A percentile compares a stretch with the other conserved stretches of the same genome.
phyloP scores from a whole-genome alignment of 2,329 filamentous ascomycete genomes.

The Colletotrichum lini region DNA sequence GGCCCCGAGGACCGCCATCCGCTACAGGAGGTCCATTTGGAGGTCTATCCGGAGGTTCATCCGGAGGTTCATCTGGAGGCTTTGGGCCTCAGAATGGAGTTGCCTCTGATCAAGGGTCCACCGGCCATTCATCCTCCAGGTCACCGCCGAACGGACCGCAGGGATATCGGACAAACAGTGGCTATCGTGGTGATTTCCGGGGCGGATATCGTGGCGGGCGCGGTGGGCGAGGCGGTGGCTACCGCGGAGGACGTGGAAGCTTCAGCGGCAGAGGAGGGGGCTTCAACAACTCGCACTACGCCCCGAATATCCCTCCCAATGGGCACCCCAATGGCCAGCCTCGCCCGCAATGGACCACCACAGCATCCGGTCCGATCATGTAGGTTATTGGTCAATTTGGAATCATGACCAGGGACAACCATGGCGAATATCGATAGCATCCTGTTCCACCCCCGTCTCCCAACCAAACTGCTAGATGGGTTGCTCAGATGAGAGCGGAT shows the following conservation, averaged over 20 bases:
- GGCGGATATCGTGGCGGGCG: constrained; percentile 30
- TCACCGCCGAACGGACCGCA: constrained; percentile 29
- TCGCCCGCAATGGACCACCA: constrained; percentile 36
- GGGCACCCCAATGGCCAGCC: constrained; percentile 9
- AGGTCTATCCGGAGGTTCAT: neutral
- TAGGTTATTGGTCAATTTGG: neutral
- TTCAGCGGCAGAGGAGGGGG: constrained; percentile 13
- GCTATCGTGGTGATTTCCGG: constrained; percentile 27
- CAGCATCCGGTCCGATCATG: constrained; percentile 7
- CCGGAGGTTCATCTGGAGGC: neutral
- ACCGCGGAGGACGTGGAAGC: constrained; percentile 12
- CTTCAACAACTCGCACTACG: constrained; percentile 21
- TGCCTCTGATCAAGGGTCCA: neutral
- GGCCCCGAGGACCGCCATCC: constrained; percentile 18
- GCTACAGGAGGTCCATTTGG: neutral
- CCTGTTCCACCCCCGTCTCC: neutral
- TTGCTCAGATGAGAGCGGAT: neutral
- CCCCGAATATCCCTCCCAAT: neutral
- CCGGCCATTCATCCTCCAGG: neutral
- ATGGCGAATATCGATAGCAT: neutral
- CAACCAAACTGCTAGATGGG: neutral
- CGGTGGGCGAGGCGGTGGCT: constrained; percentile 16
- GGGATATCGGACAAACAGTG: constrained; percentile 27
- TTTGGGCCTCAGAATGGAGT: neutral
- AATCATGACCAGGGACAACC: neutral